Base-by-base conservation (phyloP, 139 green algal species). In the Bryopsis sp. region DNA sequence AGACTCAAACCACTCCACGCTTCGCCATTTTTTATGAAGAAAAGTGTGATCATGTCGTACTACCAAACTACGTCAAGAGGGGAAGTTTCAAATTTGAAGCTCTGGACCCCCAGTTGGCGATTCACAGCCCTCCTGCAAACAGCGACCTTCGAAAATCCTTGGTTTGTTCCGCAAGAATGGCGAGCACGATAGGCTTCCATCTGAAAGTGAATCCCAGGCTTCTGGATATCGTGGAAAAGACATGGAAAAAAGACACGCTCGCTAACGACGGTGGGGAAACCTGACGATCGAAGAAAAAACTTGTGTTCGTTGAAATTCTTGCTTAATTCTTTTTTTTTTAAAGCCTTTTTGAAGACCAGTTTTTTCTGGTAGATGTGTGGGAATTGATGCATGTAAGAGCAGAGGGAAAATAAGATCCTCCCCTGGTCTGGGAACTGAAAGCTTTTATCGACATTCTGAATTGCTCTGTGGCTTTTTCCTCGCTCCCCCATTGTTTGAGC, bases 331-430 rank as follows among this genome's bases (percentile, higher is more conserved):
- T 5, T 65, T 3, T 3, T 65, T 31, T 39, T 46, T 43, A 47
- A 26, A 65, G 58, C 39, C 7, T 65, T 65, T 39, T n/a, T n/a
- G n/a, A n/a, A n/a, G 58, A 65, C 32, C 28, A 65, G 31, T 65
- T 31, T 26, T 26, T 31, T 6, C 8, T 26, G 8, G 28, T 46
- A 24, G 3, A 7, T 15, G 58, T 28, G 4, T 31, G 43, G 26
- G 58, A 65, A 5, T 39, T 31, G 8, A 39, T 26, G 28, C 32
- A 65, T 6, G 6, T 65, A 11, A 5, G 26, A 39, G 6, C 32
- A 26, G 28, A 6, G 24, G 58, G 7, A 22, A 11, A 5, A 22
- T 6, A 6, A 46, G 7, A 39, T 24, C 8, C 26, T 31, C 58
- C 28, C 4, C 58, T 33, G 50, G n/a, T 61, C 33, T 61, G 31